A percentile compares a stretch with the other conserved stretches of the same genome.
phyloP scores from a whole-genome alignment of 1,284 basidiomycete genomes.

The Amylostereum areolatum region DNA sequence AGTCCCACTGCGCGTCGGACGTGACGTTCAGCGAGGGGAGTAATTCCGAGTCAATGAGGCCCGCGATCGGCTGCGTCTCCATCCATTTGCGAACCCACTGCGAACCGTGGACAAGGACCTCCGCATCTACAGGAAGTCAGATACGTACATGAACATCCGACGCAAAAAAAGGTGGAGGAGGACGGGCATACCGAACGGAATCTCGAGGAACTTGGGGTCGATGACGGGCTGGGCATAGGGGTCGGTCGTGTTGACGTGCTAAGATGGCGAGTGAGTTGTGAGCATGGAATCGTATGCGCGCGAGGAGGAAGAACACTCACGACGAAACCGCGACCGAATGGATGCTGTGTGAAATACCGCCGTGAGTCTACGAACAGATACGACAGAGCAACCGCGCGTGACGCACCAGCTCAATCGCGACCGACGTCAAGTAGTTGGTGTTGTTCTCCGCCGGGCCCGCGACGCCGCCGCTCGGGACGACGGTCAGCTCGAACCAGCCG shows the following conservation, averaged over 20 bases:
- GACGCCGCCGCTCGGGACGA: conserved; percentile 11
- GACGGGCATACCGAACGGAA: conserved; percentile 11
- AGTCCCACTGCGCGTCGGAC: neutral
- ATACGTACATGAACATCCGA: too few relatives aligned
- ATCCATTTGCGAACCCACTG: too few relatives aligned
- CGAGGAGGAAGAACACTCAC: conserved; percentile 3
- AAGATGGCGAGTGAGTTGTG: neutral
- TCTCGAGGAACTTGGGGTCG: conserved; percentile 7
- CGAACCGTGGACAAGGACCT: conserved; percentile 10
- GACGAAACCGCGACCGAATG: conserved; percentile 10
- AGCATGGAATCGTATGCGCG: neutral
- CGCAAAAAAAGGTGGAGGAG: too few relatives aligned
- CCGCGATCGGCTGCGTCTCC: too few relatives aligned
- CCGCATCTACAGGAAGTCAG: too few relatives aligned
- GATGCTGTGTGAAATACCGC: conserved; percentile 3
- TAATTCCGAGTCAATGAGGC: conserved; percentile 8
- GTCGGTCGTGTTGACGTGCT: conserved; percentile 12
- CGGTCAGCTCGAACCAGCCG: conserved; percentile 10
- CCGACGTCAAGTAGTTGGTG: conserved; percentile 8
- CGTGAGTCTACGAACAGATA: too few relatives aligned
- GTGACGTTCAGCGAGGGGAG: conserved; percentile 7
- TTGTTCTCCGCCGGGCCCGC: conserved; percentile 3
- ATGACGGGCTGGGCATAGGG: conserved; percentile 7
- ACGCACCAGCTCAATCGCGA: conserved; percentile 8
- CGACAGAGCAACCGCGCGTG: neutral